Evolutionary conservation across 495 filamentous ascomycete species (phyloP).

Genomic region (Daldinia caldariorum): DNA sequence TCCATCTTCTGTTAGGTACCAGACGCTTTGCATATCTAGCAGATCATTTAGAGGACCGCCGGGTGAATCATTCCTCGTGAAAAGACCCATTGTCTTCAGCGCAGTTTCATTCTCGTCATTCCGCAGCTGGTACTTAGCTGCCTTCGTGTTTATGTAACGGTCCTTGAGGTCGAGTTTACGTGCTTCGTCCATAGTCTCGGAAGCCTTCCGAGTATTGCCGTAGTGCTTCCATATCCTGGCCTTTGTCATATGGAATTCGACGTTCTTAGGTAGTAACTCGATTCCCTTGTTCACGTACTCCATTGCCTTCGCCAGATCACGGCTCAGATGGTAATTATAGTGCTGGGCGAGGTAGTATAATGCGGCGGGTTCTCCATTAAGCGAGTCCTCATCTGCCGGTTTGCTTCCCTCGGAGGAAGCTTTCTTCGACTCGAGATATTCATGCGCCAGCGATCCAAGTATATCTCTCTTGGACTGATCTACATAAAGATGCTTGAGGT

Average conservation of each 20-base stretch:
- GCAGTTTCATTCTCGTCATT: slow-evolving; percentile 90
- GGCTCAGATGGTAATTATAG: slow-evolving; percentile 90
- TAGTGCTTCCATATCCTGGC: slow-evolving; percentile 94
- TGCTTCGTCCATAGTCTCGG: slow-evolving; percentile 88
- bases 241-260: slow-evolving; percentile 95
- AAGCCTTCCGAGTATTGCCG: slow-evolving; percentile 81
- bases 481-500: slow-evolving; percentile 89
- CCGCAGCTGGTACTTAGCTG: slow-evolving; percentile 94
- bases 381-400: slow-evolving; percentile 61
- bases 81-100: slow-evolving; percentile 89
- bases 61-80: slow-evolving; percentile 85
- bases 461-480: slow-evolving; percentile 77
- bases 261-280: slow-evolving; percentile 75
- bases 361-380: slow-evolving; percentile 77
- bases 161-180: slow-evolving; percentile 85
- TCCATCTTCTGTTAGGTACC: slow-evolving; percentile 95
- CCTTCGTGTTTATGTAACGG: slow-evolving; percentile 97
- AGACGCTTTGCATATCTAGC: slow-evolving; percentile 98
- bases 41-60: slow-evolving; percentile 91
- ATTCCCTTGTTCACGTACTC: slow-evolving; percentile 86
- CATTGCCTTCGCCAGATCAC: slow-evolving; percentile 82
- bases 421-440: slow-evolving; percentile 70
- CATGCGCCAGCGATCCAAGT: slow-evolving; percentile 79
- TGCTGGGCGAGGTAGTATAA: slow-evolving; percentile 96
- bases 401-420: slow-evolving; percentile 55